Conservation (phyloP, 345 rosid species). For the Camelina hispida region DNA sequence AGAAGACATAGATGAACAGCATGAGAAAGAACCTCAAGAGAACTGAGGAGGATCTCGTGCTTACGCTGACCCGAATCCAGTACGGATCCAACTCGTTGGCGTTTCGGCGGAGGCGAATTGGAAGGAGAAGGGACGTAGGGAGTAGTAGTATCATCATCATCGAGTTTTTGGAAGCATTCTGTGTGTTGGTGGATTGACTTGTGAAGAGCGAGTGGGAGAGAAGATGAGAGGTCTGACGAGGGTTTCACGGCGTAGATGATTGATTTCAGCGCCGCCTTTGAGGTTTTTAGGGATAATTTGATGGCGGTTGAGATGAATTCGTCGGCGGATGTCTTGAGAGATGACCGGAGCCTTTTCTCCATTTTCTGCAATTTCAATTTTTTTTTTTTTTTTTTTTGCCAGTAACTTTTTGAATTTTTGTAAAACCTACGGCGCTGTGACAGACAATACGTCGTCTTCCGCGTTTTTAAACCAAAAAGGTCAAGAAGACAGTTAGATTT, state of each 20-base stretch:
- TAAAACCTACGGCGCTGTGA: too few species aligned
- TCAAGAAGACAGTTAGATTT: too few species aligned
- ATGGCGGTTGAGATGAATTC: conserved; percentile 67
- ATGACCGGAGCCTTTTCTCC: conserved; percentile 81
- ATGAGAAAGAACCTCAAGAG: conserved; percentile 57
- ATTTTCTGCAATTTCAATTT: conserved; percentile 32
- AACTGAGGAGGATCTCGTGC: conserved; percentile 46
- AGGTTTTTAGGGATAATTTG: conserved; percentile 56
- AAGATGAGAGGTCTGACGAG: conserved; percentile 59
- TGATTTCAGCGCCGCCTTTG: conserved; percentile 70
- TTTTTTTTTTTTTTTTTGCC: too few species aligned
- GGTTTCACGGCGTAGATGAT: conserved; percentile 57
- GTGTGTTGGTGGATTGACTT: conserved; percentile 51
- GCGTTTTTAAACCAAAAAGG: too few species aligned
- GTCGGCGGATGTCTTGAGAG: conserved; percentile 70
- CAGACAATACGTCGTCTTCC: too few species aligned
- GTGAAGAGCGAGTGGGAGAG: conserved; percentile 64
- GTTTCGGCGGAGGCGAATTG: conserved; percentile 60
- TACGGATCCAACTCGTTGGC: conserved; percentile 51
- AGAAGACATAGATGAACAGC: conserved; percentile 54
- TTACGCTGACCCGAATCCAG: conserved; percentile 20
- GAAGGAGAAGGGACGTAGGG: conserved; percentile 36
- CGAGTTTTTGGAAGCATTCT: conserved; percentile 45
- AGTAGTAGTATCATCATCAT: background rate
- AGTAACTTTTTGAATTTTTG: too few species aligned